Evolutionary conservation across 2,329 filamentous ascomycete species (phyloP).

Genomic region (Ascocoryne sarcoides): DNA sequence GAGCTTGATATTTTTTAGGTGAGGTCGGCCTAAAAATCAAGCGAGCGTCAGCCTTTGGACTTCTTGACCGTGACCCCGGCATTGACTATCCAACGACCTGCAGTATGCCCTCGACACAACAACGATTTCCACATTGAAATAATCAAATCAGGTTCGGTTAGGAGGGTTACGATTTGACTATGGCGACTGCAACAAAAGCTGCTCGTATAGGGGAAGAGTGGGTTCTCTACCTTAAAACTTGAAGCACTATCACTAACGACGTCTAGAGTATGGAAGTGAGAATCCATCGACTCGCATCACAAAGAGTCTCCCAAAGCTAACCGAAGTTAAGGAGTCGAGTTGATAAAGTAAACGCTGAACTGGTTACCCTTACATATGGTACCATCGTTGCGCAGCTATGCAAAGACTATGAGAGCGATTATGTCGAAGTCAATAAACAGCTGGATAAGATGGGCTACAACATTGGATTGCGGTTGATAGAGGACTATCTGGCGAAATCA

Average conservation of each 20-base stretch:
- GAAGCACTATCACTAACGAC: constrained; percentile 17
- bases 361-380: constrained; percentile 94
- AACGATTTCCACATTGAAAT: too few species aligned
- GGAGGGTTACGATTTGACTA: not conserved
- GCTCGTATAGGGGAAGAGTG: constrained; percentile 68
- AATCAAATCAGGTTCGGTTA: too few species aligned
- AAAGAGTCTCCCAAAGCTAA: constrained; percentile 23
- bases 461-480: constrained; percentile 89
- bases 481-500: constrained; percentile 95
- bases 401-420: constrained; percentile 92
- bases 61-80: too few species aligned
- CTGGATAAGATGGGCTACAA: constrained; percentile 99
- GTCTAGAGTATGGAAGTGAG: constrained; percentile 32
- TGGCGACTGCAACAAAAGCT: constrained; percentile 48
- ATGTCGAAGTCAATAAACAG: constrained; percentile 92
- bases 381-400: constrained; percentile 95
- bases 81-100: too few species aligned
- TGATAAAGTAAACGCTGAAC: constrained; percentile 96
- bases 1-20: constrained; percentile 4
- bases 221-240: constrained; percentile 26
- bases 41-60: not conserved
- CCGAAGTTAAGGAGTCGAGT: constrained; percentile 64
- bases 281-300: constrained; percentile 5
- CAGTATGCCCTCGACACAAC: too few species aligned
- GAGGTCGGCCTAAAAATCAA: not conserved